Conservation (phyloP, 176 grass and related monocot species). For the Metroxylon sagu region DNA sequence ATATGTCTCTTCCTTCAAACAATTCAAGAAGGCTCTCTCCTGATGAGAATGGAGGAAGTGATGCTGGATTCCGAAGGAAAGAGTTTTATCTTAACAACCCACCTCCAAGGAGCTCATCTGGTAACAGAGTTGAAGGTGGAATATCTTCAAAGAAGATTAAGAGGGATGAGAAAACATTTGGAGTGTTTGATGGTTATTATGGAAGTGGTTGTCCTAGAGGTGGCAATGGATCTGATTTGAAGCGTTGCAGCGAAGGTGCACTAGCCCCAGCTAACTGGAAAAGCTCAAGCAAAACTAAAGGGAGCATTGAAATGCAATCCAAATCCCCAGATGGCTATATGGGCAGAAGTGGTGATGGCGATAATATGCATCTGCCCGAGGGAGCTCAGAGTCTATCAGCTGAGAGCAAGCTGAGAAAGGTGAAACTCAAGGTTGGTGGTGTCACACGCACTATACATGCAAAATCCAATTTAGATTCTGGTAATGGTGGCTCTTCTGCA, state of each 20-base stretch:
- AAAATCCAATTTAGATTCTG: constrained; percentile 25
- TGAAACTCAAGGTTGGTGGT: constrained; percentile 79
- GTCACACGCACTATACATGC: constrained; percentile 46
- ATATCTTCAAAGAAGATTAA: constrained; percentile 29
- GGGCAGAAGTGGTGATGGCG: background rate
- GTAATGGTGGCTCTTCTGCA: constrained; percentile 7
- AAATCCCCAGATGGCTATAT: constrained; percentile 15
- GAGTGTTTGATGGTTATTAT: constrained; percentile 19
- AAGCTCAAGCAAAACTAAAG: constrained; percentile 7
- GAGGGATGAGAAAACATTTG: constrained; percentile 33
- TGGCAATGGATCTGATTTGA: constrained; percentile 15
- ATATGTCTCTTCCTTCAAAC: constrained; percentile 22
- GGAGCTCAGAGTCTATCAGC: constrained; percentile 12
- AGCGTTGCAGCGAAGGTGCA: constrained; percentile 22
- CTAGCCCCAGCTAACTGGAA: constrained; percentile 33
- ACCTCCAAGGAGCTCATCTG: constrained; percentile 23
- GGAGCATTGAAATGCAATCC: constrained; percentile 1
- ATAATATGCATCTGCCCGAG: background rate
- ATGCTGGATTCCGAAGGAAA: constrained; percentile 39
- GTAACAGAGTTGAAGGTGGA: background rate
- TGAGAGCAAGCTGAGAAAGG: constrained; percentile 50
- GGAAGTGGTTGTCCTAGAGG: constrained; percentile 16
- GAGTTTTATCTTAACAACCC: constrained; percentile 52
- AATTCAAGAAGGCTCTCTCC: constrained; percentile 18
- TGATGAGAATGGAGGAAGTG: constrained; percentile 4